Percentiles rank a stretch among this genome's conserved stretches.
Evolutionary conservation across 805 yeast species (phyloP).

Genomic region (Groenewaldozyma salmanticensis): DNA sequence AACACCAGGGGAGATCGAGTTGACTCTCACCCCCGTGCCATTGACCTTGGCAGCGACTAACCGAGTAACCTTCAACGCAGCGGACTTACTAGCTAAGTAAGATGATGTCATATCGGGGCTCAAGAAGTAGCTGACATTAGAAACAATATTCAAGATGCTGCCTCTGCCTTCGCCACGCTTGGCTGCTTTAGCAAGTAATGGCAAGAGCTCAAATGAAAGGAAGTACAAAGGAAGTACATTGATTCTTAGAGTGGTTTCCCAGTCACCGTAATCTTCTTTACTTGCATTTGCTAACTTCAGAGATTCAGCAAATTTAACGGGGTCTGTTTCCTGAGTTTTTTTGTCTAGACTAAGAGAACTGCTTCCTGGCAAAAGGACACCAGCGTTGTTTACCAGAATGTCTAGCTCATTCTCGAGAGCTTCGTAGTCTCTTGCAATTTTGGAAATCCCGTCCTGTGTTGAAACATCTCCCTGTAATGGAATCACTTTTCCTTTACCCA

Average conservation of each 20-base stretch:
- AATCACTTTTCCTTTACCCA: conserved; percentile 10
- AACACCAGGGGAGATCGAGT: conserved; percentile 54
- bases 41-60: conserved; percentile 44
- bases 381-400: conserved; percentile 30
- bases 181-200: conserved; percentile 13
- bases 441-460: conserved; percentile 6
- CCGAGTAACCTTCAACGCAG: conserved; percentile 47
- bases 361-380: conserved; percentile 10
- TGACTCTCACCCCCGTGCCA: conserved; percentile 47
- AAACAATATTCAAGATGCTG: conserved; percentile 45
- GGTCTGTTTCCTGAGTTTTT: not conserved
- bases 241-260: conserved; percentile 8
- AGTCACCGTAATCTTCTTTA: conserved; percentile 7
- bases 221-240: conserved; percentile 11
- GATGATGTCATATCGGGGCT: conserved; percentile 40
- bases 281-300: conserved; percentile 5
- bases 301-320: too few relatives aligned
- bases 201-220: conserved; percentile 11
- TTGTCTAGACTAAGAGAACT: not conserved
- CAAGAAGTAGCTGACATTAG: conserved; percentile 38
- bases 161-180: conserved; percentile 36
- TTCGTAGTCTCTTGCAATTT: conserved; percentile 1
- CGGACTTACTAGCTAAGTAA: conserved; percentile 51
- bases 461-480: conserved; percentile 7
- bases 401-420: conserved; percentile 16